Percentiles rank a stretch among this genome's conserved stretches.
Evolutionary conservation across 768 basidiomycete genomes (phyloP).

Genomic region (Xerocomellus chrysenteron): DNA sequence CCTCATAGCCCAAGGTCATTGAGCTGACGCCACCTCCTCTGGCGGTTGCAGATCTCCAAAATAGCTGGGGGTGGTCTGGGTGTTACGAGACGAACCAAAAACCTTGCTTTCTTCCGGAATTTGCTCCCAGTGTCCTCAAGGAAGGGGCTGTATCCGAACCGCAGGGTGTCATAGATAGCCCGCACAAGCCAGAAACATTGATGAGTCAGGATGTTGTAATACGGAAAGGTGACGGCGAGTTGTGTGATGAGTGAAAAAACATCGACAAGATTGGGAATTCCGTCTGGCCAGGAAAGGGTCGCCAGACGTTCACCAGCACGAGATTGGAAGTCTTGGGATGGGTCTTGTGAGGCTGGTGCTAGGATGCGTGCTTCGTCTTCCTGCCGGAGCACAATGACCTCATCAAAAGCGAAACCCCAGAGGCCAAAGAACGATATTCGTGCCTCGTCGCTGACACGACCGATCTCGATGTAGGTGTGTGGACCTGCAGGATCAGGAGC

Average conservation of each 20-base stretch:
- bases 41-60: no score
- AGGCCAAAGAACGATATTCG: no score
- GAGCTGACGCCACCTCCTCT: no score
- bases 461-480: no score
- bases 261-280: not conserved
- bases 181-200: not conserved
- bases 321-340: not conserved
- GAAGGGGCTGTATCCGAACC: accelerated
- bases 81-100: no score
- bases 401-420: not conserved
- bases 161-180: no score
- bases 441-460: no score
- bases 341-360: not conserved
- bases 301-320: not conserved
- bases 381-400: not conserved
- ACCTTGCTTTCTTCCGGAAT: not conserved
- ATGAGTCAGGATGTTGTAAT: not conserved
- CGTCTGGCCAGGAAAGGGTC: not conserved
- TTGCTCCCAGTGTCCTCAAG: no score
- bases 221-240: not conserved
- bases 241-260: not conserved
- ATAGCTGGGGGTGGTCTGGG: no score
- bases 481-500: no score
- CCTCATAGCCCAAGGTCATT: no score
- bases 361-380: not conserved